Evolutionary conservation across 768 basidiomycete genomes (phyloP).

Genomic region (Boletus fagicola): DNA sequence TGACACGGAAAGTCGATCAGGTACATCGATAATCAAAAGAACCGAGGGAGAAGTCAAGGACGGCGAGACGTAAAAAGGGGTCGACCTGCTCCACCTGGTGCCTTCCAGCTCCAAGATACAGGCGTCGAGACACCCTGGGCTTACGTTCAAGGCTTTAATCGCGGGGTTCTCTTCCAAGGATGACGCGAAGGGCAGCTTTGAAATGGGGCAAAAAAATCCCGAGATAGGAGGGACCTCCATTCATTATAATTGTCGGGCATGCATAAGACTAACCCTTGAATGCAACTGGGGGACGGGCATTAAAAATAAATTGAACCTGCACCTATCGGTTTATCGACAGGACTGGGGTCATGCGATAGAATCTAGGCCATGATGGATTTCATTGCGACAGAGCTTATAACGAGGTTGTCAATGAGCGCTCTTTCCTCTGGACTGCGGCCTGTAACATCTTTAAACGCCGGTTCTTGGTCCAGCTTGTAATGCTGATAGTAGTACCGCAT

Average conservation of each 20-base stretch:
- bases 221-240: neutral
- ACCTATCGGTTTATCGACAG: neutral
- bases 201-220: neutral
- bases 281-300: neutral
- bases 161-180: neutral
- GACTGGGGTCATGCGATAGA: neutral
- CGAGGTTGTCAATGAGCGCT: conserved; percentile 57
- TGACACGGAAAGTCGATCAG: neutral
- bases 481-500: conserved; percentile 44
- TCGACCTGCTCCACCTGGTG: neutral
- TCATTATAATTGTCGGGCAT: neutral
- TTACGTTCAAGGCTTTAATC: neutral
- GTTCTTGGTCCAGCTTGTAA: conserved; percentile 65
- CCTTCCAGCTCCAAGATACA: neutral
- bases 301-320: neutral
- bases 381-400: conserved; percentile 77
- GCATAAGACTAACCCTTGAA: neutral
- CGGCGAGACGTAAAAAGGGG: neutral
- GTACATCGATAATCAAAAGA: neutral
- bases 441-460: conserved; percentile 36
- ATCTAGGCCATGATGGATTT: conserved; percentile 54
- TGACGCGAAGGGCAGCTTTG: neutral
- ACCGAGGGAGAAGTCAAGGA: neutral
- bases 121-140: neutral
- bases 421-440: conserved; percentile 38